Conservation (phyloP, 2,329 filamentous ascomycete genomes). For the Leptographium flavum region DNA sequence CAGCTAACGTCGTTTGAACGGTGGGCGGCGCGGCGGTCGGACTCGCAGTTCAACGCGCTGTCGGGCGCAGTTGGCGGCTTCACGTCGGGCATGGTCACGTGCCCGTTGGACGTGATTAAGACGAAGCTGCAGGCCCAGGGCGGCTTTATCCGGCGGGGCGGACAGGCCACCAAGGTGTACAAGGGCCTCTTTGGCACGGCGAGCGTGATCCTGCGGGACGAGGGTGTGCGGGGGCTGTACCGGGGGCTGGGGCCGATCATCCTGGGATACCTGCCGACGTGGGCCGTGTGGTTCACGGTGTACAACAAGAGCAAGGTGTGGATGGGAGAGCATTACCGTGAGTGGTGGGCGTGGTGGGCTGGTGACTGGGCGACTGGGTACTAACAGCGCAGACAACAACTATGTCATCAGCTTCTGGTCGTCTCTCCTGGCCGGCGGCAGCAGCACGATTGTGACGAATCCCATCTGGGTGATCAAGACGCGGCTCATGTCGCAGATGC, state of each 20-base stretch:
- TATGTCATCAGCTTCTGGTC: slow-evolving; percentile 76
- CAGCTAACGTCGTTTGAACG: slow-evolving; percentile 12
- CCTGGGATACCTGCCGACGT: slow-evolving; percentile 88
- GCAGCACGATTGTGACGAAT: slow-evolving; percentile 87
- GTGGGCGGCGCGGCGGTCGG: slow-evolving; percentile 41
- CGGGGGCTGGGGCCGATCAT: slow-evolving; percentile 88
- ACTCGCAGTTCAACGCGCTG: slow-evolving; percentile 63
- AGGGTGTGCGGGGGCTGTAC: slow-evolving; percentile 83
- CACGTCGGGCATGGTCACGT: slow-evolving; percentile 86
- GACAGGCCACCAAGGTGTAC: slow-evolving; percentile 48
- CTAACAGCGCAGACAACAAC: slow-evolving; percentile 44
- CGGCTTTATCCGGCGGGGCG: slow-evolving; percentile 39
- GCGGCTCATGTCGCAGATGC: slow-evolving; percentile 83
- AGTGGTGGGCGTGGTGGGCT: slow-evolving; percentile 11
- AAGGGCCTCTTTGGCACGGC: slow-evolving; percentile 79
- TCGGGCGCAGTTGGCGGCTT: slow-evolving; percentile 82
- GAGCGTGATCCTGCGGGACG: slow-evolving; percentile 70
- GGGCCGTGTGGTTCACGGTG: slow-evolving; percentile 95
- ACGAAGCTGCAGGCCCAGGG: slow-evolving; percentile 95
- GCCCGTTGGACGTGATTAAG: slow-evolving; percentile 96
- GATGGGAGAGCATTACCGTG: slow-evolving; percentile 53
- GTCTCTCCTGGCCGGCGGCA: slow-evolving; percentile 79
- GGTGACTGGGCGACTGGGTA: background rate
- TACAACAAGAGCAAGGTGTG: slow-evolving; percentile 80
- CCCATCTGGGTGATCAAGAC: slow-evolving; percentile 99